Base-by-base conservation (phyloP, 441 rosid species). In the Croton laevigatus region DNA sequence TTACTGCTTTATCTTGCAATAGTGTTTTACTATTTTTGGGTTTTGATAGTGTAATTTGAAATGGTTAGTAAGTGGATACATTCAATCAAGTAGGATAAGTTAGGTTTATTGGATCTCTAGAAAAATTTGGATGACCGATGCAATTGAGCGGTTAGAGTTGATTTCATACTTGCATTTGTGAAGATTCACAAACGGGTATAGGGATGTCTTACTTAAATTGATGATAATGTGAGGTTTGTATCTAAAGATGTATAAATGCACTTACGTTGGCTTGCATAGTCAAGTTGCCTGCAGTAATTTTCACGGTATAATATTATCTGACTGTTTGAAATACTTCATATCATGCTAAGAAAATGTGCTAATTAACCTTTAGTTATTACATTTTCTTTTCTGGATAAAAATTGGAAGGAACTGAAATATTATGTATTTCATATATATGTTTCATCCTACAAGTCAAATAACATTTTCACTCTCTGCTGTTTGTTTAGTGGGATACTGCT, bases 401-500 rank as follows among this genome's bases (percentile, higher is more conserved):
- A 63, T 51, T 70, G 38, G 11, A 48, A 12, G 32, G 20, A 12
- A 8, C 32, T 27, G 51, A 51, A 8, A 36, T 36, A 8, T 22
- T 22, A 3, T 8, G 8, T 34, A 8, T 19, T 17, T 42, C 4
- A 6, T 9, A 20, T 9, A 20, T 37, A 37, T 17, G 40, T 46
- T 40, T 42, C 16, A 8, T 60, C 19, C 53, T 22, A 19, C 10
- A 20, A 55, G 32, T 68, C 52, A 16, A 19, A 61, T 55, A 42
- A 64, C 16, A 8, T 17, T 68, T 6, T 16, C 49, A 45, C 45
- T 32, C 71, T 11, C 66, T 11, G 84, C 59, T 63, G 46, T 55
- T 53, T 68, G 27, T 73, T 66, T 66, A 93, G 97, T 91, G 97
- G 98, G 97, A 91, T 75, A 91, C 97, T 75, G 98, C 97, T 66